Evolutionary conservation across 345 rosid species (phyloP).

Genomic region (Sisymbrium altissimum): DNA sequence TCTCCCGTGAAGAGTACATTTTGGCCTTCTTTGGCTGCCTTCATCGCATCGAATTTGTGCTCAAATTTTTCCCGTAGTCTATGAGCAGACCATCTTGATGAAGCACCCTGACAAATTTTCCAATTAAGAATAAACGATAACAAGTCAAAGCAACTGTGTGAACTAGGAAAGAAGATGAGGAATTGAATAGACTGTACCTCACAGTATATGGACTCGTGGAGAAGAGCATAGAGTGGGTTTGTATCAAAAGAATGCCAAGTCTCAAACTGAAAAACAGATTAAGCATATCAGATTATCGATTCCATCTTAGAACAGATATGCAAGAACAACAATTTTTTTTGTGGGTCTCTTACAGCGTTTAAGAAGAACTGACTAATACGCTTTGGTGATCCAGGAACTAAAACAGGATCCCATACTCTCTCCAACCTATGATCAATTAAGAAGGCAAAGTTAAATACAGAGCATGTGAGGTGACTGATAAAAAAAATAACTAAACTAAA

Average conservation of each 20-base stretch:
- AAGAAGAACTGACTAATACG: constrained; percentile 64
- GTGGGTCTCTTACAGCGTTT: constrained; percentile 54
- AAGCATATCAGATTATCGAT: constrained; percentile 17
- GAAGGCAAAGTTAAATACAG: background rate
- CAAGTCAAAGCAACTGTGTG: no score
- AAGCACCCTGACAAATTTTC: constrained; percentile 53
- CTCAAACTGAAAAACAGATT: constrained; percentile 52
- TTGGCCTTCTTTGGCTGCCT: constrained; percentile 58
- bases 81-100: constrained; percentile 81
- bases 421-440: constrained; percentile 53
- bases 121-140: background rate
- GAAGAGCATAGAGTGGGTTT: constrained; percentile 81
- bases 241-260: constrained; percentile 68
- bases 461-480: background rate
- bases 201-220: constrained; percentile 84
- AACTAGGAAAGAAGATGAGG: background rate
- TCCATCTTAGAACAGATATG: background rate
- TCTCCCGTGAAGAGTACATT: constrained; percentile 87
- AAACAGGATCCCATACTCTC: constrained; percentile 87
- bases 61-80: constrained; percentile 47
- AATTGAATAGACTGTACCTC: constrained; percentile 46
- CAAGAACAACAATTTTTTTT: background rate
- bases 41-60: constrained; percentile 62
- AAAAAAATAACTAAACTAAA: background rate
- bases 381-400: constrained; percentile 72